A percentile compares a stretch with the other conserved stretches of the same genome.
Conservation (phyloP, 2,329 filamentous ascomycete genomes). For the Fusarium ambrosium region DNA sequence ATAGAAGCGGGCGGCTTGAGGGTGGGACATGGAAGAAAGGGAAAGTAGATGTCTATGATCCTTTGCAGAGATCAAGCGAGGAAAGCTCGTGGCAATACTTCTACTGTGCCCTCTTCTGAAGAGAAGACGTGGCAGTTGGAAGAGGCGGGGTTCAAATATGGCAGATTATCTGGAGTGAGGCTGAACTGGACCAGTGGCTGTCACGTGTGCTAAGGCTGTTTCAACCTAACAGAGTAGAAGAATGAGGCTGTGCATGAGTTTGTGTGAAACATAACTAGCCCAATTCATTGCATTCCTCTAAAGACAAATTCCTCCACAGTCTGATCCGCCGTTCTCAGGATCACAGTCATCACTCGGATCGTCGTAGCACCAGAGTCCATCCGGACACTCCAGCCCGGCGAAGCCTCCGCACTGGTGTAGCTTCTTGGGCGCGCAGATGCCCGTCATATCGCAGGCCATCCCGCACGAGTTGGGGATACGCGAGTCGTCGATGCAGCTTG, state of each 20-base stretch:
- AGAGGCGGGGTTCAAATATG: neutral
- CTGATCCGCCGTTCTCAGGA: constrained; percentile 43
- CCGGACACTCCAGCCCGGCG: constrained; percentile 39
- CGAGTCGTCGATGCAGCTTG: constrained; percentile 52
- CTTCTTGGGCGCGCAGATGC: constrained; percentile 48
- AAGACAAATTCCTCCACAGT: constrained; percentile 49
- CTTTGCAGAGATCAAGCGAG: neutral
- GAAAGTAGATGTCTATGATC: neutral
- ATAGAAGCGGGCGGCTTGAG: neutral
- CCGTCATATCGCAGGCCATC: constrained; percentile 50
- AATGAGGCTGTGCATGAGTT: neutral
- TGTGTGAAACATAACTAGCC: neutral
- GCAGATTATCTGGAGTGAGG: neutral
- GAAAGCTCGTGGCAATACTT: neutral
- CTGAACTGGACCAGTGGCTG: neutral
- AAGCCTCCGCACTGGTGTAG: constrained; percentile 43
- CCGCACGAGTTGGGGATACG: constrained; percentile 46
- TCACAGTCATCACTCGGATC: constrained; percentile 44
- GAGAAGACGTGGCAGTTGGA: neutral
- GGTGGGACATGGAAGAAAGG: neutral
- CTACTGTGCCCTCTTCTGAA: neutral
- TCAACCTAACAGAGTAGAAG: neutral
- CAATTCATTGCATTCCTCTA: neutral
- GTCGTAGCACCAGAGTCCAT: constrained; percentile 46
- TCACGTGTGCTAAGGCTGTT: neutral